Evolutionary conservation across 2,329 filamentous ascomycete species (phyloP), one percentile per base, ranked within the genome.

Genomic region (Exserohilum rostratum): DNA sequence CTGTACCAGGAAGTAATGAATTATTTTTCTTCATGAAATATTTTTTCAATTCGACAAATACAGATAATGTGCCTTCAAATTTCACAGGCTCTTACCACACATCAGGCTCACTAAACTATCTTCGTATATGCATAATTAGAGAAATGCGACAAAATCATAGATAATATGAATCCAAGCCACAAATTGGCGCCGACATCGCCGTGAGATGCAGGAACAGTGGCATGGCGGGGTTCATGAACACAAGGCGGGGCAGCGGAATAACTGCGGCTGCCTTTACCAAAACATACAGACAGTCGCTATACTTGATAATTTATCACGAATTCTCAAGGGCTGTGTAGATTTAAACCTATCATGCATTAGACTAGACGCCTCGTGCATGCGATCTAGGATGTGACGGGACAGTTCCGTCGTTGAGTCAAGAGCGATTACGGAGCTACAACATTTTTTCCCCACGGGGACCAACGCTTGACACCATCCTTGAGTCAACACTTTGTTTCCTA

Each of bases 371-470:
- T 9, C 50, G 57, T 57, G 57, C 52, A 43, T 46, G 45, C 18
- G 29, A 40, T 31, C 45, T 40, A 38, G 38, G 44, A 39, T 51
- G 12, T 61, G 47, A 55, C 49, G 18, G 52, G 57, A 27, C 42
- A 17, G 29, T 51, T 52, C 44, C 33, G 42, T 20, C 49, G 38
- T 61, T 57, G 55, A 68, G 58, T 68, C 65, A 55, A 62, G 51
- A 62, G 65, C 65, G 65, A 68, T 65, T 55, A 50, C 65, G 65
- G 65, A 68, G 64, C 61, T 61, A 50, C 58, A 57, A 51, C 54
- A 62, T 62, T 57, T 57, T 66, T 51, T 55, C 66, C 65, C 64
- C 61, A 68, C 64, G 63, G 64, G 62, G 60, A 53, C 58, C 27
- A 35, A 29, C 33, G 30, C 46, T 44, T 46, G 17, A 50, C 50